phyloP scores from a whole-genome alignment of 306 rosid species.

The Lathyrus tuberosus region DNA sequence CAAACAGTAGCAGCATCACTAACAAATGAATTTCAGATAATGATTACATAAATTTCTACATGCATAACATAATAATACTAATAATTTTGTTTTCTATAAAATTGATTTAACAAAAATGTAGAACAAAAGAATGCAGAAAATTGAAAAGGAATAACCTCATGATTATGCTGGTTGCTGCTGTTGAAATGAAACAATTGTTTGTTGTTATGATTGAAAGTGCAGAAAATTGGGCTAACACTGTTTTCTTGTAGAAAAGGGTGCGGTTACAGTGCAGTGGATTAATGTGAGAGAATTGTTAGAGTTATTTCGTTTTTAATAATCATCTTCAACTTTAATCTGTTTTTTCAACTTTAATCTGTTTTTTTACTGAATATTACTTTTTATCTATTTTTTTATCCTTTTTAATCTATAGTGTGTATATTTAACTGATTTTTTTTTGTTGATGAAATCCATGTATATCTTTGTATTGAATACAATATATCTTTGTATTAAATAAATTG shows the following conservation, averaged over 20 bases:
- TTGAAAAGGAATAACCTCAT: constrained; percentile 2
- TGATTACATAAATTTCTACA: not conserved
- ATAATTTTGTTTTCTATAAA: not conserved
- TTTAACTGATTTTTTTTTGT: not conserved
- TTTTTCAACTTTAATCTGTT: too few relatives aligned
- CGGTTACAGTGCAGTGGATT: too few relatives aligned
- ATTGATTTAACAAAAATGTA: not conserved
- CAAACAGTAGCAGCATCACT: constrained; percentile 2
- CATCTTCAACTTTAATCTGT: not conserved
- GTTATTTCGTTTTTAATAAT: not conserved
- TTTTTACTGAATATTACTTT: too few relatives aligned
- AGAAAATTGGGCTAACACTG: not conserved
- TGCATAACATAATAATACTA: not conserved
- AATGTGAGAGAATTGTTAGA: not conserved
- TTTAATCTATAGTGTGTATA: not conserved
- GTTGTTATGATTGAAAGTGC: not conserved
- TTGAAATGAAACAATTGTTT: not conserved
- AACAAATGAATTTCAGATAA: not conserved
- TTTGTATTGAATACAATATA: too few relatives aligned
- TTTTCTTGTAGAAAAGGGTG: not conserved
- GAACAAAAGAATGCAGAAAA: not conserved
- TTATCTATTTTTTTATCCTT: not conserved
- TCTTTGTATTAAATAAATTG: too few relatives aligned
- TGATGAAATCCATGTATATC: too few relatives aligned
- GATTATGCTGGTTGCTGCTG: not conserved